Evolutionary conservation across 768 basidiomycete species (phyloP).

Genomic region (Tulasnella sp.): DNA sequence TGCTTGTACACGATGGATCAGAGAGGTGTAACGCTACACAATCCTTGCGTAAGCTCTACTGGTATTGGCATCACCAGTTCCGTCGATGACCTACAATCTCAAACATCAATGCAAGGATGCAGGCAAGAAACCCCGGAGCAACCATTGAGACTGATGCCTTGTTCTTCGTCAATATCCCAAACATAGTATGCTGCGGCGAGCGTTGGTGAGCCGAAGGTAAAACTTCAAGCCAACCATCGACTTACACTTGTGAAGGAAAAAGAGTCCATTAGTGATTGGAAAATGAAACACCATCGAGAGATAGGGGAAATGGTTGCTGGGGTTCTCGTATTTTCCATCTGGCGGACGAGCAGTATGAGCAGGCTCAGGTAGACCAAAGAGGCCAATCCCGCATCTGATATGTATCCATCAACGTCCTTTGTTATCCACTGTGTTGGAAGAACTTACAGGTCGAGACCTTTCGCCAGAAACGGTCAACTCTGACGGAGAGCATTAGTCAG

Average conservation of each 20-base stretch:
- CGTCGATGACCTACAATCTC: constrained; percentile 53
- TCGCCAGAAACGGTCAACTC: constrained; percentile 47
- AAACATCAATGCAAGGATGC: constrained; percentile 58
- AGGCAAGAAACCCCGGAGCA: constrained; percentile 74
- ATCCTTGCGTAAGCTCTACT: not conserved
- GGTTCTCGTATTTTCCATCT: constrained; percentile 63
- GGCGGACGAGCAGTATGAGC: constrained; percentile 57
- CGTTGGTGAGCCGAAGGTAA: not conserved
- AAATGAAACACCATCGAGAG: constrained; percentile 72
- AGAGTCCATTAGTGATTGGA: constrained; percentile 68
- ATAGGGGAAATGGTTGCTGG: constrained; percentile 68
- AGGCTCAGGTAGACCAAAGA: constrained; percentile 54
- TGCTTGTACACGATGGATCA: constrained; percentile 73
- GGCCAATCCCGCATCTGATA: constrained; percentile 60
- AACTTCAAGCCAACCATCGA: not conserved
- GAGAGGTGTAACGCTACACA: constrained; percentile 66
- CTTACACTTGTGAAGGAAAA: constrained; percentile 67
- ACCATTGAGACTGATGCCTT: constrained; percentile 68
- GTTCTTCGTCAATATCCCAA: constrained; percentile 77
- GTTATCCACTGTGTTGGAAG: not conserved
- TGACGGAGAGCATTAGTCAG: not conserved
- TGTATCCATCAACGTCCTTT: constrained; percentile 9
- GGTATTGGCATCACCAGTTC: too few relatives aligned
- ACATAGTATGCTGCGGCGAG: constrained; percentile 53
- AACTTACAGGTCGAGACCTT: constrained; percentile 52